phyloP scores from a whole-genome alignment of 495 filamentous ascomycete genomes.

The Aspergillus taichungensis region DNA sequence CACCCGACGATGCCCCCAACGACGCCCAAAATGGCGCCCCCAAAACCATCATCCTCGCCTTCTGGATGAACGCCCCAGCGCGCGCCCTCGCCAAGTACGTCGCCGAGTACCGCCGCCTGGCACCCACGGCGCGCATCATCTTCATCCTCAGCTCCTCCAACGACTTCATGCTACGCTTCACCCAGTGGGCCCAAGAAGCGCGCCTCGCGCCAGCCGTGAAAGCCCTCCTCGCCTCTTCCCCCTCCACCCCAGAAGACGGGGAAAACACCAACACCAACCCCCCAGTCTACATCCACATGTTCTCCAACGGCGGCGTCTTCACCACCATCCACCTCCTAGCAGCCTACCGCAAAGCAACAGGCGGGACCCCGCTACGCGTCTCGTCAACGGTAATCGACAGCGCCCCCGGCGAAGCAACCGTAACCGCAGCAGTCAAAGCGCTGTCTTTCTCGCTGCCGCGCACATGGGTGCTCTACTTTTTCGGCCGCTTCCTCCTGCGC shows the following conservation, averaged over 20 bases:
- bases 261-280: conserved; percentile 8
- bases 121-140: conserved; percentile 31
- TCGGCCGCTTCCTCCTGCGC: conserved; percentile 21
- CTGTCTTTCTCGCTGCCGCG: conserved; percentile 29
- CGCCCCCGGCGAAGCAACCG: conserved; percentile 28
- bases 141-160: conserved; percentile 27
- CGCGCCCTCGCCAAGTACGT: conserved; percentile 32
- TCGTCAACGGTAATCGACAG: conserved; percentile 34
- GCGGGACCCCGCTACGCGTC: conserved; percentile 19
- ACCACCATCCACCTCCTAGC: conserved; percentile 22
- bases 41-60: conserved; percentile 28
- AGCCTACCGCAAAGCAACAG: conserved; percentile 23
- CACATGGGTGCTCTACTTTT: conserved; percentile 22
- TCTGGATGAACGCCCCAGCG: conserved; percentile 38
- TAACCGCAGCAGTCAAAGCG: conserved; percentile 20
- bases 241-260: too few species aligned
- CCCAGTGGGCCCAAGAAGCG: conserved; percentile 15
- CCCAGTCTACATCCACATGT: conserved; percentile 32
- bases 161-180: conserved; percentile 28
- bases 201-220: conserved; percentile 32
- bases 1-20: conserved; percentile 1
- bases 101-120: conserved; percentile 24
- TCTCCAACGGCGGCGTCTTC: conserved; percentile 37
- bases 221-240: conserved; percentile 16
- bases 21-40: conserved; percentile 1